Conservation (phyloP, 768 basidiomycete genomes). For the Leccinum broughii region DNA sequence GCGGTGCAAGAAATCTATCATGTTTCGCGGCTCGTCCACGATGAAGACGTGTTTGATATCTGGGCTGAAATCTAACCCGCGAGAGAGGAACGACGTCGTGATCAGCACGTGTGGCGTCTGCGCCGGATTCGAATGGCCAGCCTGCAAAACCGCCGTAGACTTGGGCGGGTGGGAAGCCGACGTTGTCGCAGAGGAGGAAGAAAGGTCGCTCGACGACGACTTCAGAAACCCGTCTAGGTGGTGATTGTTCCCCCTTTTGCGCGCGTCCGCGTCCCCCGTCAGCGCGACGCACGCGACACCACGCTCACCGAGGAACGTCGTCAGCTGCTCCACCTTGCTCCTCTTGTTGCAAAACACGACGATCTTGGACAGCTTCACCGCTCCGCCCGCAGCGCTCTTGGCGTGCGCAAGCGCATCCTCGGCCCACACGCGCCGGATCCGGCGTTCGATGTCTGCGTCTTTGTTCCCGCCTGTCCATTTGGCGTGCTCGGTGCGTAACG, state of each 20-base stretch:
- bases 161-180: conserved; percentile 2
- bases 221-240: conserved; percentile 77
- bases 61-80: conserved; percentile 86
- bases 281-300: conserved; percentile 65
- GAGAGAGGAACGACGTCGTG: conserved; percentile 87
- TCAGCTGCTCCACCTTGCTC: conserved; percentile 63
- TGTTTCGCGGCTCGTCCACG: conserved; percentile 84
- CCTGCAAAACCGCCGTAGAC: conserved; percentile 5
- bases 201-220: no score
- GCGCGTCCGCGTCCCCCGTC: conserved; percentile 58
- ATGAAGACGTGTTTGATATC: conserved; percentile 81
- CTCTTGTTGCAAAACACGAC: conserved; percentile 84
- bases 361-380: conserved; percentile 56
- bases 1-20: conserved; percentile 90
- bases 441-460: conserved; percentile 74
- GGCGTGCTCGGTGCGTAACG: conserved; percentile 71
- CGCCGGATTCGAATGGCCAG: conserved; percentile 25
- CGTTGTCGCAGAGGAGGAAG: background rate
- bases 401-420: conserved; percentile 49
- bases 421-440: conserved; percentile 73
- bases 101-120: conserved; percentile 67
- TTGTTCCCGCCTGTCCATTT: conserved; percentile 80
- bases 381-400: conserved; percentile 25
- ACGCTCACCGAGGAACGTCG: conserved; percentile 54
- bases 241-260: conserved; percentile 69